phyloP scores from a whole-genome alignment of 1,284 basidiomycete genomes.

The Irpex sp. region DNA sequence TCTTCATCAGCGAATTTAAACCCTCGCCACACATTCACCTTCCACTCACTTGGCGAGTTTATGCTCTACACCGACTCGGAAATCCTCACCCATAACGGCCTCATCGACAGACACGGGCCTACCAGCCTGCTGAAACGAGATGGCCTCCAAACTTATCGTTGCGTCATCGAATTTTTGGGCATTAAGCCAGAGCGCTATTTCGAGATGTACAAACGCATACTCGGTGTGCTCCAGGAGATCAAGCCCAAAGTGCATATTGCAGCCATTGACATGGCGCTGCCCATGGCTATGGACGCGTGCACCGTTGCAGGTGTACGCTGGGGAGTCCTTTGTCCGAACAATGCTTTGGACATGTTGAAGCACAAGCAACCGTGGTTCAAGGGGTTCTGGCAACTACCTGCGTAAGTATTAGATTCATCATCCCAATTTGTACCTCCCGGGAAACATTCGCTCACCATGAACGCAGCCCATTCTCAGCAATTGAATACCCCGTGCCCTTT shows the following conservation, averaged over 20 bases:
- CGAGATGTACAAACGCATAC: constrained; percentile 10
- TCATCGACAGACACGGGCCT: constrained; percentile 12
- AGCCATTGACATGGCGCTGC: constrained; percentile 11
- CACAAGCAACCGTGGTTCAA: constrained; percentile 9
- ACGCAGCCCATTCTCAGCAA: constrained; percentile 10
- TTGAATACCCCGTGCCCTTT: constrained; percentile 12
- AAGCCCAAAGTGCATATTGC: constrained; percentile 10
- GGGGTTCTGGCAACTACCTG: constrained; percentile 14
- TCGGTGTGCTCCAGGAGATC: constrained; percentile 5
- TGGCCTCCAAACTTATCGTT: constrained; percentile 12
- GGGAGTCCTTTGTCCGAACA: constrained; percentile 14
- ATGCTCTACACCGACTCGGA: constrained; percentile 7
- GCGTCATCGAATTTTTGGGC: constrained; percentile 13
- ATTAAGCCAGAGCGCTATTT: constrained; percentile 13
- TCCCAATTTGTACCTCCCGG: too few species aligned
- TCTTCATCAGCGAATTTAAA: not conserved
- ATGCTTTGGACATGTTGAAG: constrained; percentile 12
- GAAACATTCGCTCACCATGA: not conserved
- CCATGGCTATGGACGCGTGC: constrained; percentile 15
- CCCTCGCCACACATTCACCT: constrained; percentile 6
- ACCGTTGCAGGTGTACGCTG: constrained; percentile 6
- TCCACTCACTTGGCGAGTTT: constrained; percentile 13
- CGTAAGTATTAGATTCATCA: constrained; percentile 8
- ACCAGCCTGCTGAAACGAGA: constrained; percentile 4
- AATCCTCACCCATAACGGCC: constrained; percentile 9